Conservation (phyloP, 176 grass and related monocot genomes). For the Oropetium thomaeum region DNA sequence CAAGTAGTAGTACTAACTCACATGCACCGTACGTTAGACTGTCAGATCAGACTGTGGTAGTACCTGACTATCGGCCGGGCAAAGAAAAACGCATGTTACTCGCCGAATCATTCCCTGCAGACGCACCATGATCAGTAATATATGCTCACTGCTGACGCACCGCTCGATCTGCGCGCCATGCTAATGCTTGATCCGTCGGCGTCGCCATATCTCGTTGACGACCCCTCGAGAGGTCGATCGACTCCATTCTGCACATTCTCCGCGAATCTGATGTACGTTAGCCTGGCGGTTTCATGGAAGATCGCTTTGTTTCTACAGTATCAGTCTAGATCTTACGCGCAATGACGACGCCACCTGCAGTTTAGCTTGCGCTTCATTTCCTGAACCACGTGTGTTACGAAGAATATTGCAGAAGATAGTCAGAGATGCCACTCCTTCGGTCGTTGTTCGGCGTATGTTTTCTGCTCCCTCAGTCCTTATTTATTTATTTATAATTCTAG, state of each 20-base stretch:
- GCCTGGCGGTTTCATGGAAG: constrained; percentile 34
- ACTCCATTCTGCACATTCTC: background rate
- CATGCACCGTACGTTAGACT: constrained; percentile 1
- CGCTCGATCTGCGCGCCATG: no score
- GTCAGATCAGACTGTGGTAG: constrained; percentile 12
- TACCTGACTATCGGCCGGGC: background rate
- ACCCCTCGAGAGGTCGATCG: no score
- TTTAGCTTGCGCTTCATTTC: background rate
- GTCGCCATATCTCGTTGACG: constrained; percentile 14
- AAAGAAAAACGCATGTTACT: constrained; percentile 18
- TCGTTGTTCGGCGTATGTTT: no score
- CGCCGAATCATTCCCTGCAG: background rate
- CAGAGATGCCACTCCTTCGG: background rate
- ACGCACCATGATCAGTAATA: no score
- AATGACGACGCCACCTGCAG: constrained; percentile 3
- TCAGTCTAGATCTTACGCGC: background rate
- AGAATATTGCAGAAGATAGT: constrained; percentile 6
- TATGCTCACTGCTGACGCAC: no score
- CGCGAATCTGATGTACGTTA: background rate
- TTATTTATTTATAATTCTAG: no score
- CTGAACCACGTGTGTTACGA: constrained; percentile 13
- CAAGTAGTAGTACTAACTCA: constrained; percentile 17
- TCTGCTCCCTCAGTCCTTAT: no score
- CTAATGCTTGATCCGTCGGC: background rate
- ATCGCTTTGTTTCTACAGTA: background rate